Percentiles rank a stretch among this genome's conserved stretches.
These are phyloP conservation scores for Escallonia herrerae DNA, from an alignment of 129 eudicot genomes.

Conservation along the genomic window DNA sequence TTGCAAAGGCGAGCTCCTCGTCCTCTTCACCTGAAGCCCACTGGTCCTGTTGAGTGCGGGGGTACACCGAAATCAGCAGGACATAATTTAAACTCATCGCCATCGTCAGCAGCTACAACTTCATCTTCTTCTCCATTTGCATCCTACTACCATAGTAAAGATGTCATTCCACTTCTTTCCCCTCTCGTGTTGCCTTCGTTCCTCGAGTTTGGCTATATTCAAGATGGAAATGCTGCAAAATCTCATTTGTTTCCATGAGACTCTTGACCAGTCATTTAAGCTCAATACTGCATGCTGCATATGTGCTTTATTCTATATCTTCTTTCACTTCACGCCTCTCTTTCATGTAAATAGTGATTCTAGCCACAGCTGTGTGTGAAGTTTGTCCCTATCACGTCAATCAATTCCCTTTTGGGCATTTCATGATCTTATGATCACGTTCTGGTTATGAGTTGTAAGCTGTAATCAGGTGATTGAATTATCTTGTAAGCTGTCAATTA, in stretches of 20 bases:
- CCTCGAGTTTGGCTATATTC: slow-evolving; percentile 15
- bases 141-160: slow-evolving; percentile 21
- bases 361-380: too few species aligned
- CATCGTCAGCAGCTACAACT: background rate
- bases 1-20: slow-evolving; percentile 24
- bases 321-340: too few species aligned
- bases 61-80: background rate
- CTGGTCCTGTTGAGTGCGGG: background rate
- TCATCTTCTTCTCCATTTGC: slow-evolving; percentile 1
- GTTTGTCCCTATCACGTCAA: too few species aligned
- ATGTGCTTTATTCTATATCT: too few species aligned
- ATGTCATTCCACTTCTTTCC: slow-evolving; percentile 34
- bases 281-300: too few species aligned
- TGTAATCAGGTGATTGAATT: too few species aligned
- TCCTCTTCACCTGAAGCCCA: slow-evolving; percentile 16
- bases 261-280: background rate
- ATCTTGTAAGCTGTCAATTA: too few species aligned
- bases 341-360: too few species aligned
- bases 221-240: slow-evolving; percentile 8
- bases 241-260: slow-evolving; percentile 8
- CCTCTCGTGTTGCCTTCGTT: slow-evolving; percentile 30
- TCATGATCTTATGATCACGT: too few species aligned
- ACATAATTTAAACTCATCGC: too few species aligned
- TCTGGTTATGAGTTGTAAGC: too few species aligned
- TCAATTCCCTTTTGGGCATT: too few species aligned